These are phyloP conservation scores for Chytriomyces sp. DNA, from an alignment of 192 early-diverging fungal genomes.

Conservation along the genomic window DNA sequence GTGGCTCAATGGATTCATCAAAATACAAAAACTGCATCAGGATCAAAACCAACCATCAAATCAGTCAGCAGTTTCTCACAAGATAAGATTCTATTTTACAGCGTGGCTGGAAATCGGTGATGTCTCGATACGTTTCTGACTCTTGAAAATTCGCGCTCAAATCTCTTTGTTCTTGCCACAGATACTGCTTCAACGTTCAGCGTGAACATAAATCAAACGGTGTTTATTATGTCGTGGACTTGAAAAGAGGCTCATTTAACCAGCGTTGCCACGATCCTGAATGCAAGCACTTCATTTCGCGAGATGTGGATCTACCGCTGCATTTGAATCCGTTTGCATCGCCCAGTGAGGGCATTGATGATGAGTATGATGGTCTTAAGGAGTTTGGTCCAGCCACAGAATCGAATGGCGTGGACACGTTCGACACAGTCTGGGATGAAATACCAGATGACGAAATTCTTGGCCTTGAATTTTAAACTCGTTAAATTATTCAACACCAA, in stretches of 20 bases:
- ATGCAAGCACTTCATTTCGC: slow-evolving; percentile 33
- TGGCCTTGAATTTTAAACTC: too few species aligned
- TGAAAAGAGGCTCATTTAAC: neutral
- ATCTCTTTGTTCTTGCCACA: neutral
- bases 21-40: neutral
- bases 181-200: slow-evolving; percentile 38
- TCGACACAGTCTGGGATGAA: too few species aligned
- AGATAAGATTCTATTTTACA: slow-evolving; percentile 25
- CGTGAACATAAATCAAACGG: slow-evolving; percentile 42
- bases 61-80: slow-evolving; percentile 10
- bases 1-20: slow-evolving; percentile 12
- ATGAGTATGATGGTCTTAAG: neutral
- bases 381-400: neutral
- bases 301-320: slow-evolving; percentile 17
- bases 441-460: too few species aligned
- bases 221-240: slow-evolving; percentile 41
- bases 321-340: slow-evolving; percentile 13
- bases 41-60: slow-evolving; percentile 12
- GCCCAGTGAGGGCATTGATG: neutral
- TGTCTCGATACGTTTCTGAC: neutral
- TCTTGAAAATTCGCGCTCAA: neutral
- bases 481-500: too few species aligned
- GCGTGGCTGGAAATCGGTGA: slow-evolving; percentile 10
- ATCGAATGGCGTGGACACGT: neutral
- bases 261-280: slow-evolving; percentile 40